Evolutionary conservation across 192 early-diverging fungal genomes (phyloP).

Genomic region (Spizellomyces punctatus): DNA sequence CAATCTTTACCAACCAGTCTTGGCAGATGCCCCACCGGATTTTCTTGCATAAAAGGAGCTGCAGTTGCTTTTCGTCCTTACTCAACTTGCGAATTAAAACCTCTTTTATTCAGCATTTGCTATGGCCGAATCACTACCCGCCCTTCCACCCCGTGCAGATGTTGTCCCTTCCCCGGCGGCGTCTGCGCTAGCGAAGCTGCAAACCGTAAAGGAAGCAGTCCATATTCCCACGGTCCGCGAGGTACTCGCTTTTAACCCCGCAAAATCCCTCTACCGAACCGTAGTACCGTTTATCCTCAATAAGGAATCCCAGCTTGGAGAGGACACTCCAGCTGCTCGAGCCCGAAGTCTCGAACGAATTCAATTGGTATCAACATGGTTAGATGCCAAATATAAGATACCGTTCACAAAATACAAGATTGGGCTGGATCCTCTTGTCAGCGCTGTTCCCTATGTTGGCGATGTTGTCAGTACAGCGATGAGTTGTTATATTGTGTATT

Average conservation of each 20-base stretch:
- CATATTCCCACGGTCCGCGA: background rate
- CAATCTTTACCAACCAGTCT: too few species aligned
- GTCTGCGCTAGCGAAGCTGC: too few species aligned
- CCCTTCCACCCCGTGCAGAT: too few species aligned
- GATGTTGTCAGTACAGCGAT: slow-evolving; percentile 26
- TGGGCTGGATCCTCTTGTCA: slow-evolving; percentile 24
- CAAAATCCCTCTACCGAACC: slow-evolving; percentile 9
- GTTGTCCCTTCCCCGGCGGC: too few species aligned
- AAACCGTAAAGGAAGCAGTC: too few species aligned
- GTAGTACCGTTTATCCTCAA: slow-evolving; percentile 13
- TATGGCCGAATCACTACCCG: too few species aligned
- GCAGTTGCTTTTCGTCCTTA: too few species aligned
- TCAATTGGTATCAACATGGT: slow-evolving; percentile 11
- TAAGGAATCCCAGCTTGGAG: slow-evolving; percentile 6
- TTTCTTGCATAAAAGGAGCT: too few species aligned
- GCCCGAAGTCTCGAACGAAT: slow-evolving; percentile 5
- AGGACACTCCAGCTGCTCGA: slow-evolving; percentile 22
- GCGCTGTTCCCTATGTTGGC: slow-evolving; percentile 21
- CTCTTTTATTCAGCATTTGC: too few species aligned
- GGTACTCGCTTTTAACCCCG: slow-evolving; percentile 4
- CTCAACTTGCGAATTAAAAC: too few species aligned
- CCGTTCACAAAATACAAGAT: slow-evolving; percentile 27
- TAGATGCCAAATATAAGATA: slow-evolving; percentile 26
- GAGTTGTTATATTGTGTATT: slow-evolving; percentile 21
- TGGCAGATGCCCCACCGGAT: too few species aligned